Base-by-base conservation (phyloP, 345 rosid species). In the Hevea brasiliensis region DNA sequence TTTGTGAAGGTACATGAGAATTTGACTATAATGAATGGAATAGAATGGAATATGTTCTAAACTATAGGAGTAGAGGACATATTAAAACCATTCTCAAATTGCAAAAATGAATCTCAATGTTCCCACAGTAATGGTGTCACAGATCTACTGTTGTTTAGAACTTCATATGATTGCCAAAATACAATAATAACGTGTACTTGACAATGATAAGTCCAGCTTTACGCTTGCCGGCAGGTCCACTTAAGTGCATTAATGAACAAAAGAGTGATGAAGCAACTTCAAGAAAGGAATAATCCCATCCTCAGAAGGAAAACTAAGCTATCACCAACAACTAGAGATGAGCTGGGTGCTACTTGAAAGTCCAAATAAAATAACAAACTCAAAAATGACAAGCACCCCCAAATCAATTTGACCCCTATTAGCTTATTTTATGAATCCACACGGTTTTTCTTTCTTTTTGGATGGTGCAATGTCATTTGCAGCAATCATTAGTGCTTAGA, bases 241-340 rank as follows among this genome's bases (percentile, higher is more conserved):
- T 67, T 42, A 48, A 67, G 54, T 54, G 48, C 37, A 50, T 27
- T 27, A 12, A 67, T 51, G 44, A 50, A 1, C 26, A 67, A 51
- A 67, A 67, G 71, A 67, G 45, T 5, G 71, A 50, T 67, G 71
- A 67, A 50, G 71, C 59, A 67, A 50, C 71, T 67, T 51, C 41
- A 67, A 50, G 7, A 67, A 8, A 27, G 44, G n/a, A 45, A 24
- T 65, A 1, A 45, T 59, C 4, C 26, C 27, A 21, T 20, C 54
- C 6, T 26, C 3, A 10, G 20, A 59, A 45, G 29, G 57, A 61
- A 35, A 61, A 41, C 14, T 42, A 42, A 44, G 65, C 63, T 41
- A 58, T 13, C 42, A 11, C 24, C 44, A 58, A 41, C 54, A 70
- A 41, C 55, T 70, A 17, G 50, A 21, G 10, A 15, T 20, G 42